Base-by-base conservation (phyloP, 306 rosid genomes). In the Citrullus amarus region DNA sequence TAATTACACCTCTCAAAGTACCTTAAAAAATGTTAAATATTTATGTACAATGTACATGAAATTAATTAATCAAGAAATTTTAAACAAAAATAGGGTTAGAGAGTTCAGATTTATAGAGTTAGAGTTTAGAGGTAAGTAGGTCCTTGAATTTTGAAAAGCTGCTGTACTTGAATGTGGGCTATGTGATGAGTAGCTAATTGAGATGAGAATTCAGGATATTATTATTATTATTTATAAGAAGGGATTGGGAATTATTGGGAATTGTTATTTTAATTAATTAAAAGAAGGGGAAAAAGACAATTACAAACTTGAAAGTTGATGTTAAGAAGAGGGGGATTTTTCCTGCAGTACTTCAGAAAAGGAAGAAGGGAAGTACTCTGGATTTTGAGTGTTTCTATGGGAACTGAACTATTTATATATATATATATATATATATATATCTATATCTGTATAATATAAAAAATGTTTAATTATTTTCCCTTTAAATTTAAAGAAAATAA, bases 91-190 rank as follows among this genome's bases (percentile, higher is more conserved):
- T 62, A 62, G 71, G 48, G 46, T 65, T 65, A 65, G 71, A 36
- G 48, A 48, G 16, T 48, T 48, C 10, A 48, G 54, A 48, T 4
- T 44, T 25, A 25, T 48, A 48, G 54, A 48, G 39, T 44, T 32
- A 32, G 36, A 32, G 36, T 32, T 10, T 53, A 51, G 56, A 15
- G 55, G 5, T 51, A 51, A 20, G 71, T 65, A 65, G 71, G 71
- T 65, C 28, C 25, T 63, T 34, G 44, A 2, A 16, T 32, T 13
- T 66, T 39, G 50, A 66, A 66, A 67, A 41, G 73, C 32, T 67
- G 73, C 17, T 67, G 73, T 67, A 67, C 73, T 67, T 67, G 14
- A 38, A 67, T 39, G 73, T 67, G 73, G 73, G 73, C 73, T 67
- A 67, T 46, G 73, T 10, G 30, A 67, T 67, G 73, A 67, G 71